phyloP scores from a whole-genome alignment of 345 rosid species.

The Salix exigua region DNA sequence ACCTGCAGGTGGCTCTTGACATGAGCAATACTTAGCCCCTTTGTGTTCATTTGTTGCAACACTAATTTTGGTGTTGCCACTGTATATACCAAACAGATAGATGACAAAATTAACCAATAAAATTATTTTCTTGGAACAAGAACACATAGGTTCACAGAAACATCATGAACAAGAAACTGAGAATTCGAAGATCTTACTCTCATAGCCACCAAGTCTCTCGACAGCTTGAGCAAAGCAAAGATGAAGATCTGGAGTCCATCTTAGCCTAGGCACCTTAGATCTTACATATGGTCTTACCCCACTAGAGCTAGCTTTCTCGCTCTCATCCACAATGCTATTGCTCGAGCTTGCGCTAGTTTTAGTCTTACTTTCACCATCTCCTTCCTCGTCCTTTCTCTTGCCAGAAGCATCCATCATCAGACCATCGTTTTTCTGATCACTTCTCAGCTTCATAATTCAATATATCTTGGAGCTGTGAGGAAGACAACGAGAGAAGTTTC shows the following conservation, averaged over 20 bases:
- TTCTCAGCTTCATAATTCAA: conserved; percentile 4
- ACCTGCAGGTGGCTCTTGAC: conserved; percentile 95
- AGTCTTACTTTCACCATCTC: conserved; percentile 28
- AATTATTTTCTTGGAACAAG: neutral
- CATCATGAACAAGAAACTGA: neutral
- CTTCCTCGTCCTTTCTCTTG: conserved; percentile 5
- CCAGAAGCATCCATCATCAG: conserved; percentile 15
- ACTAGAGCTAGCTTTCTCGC: conserved; percentile 19
- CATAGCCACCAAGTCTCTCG: conserved; percentile 81
- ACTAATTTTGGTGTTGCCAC: conserved; percentile 91
- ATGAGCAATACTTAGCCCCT: conserved; percentile 87
- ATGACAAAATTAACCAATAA: neutral
- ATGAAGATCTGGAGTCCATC: conserved; percentile 86
- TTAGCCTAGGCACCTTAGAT: conserved; percentile 71
- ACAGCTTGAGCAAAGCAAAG: conserved; percentile 65
- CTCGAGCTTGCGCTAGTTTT: conserved; percentile 36
- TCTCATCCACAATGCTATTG: conserved; percentile 35
- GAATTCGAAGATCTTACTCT: conserved; percentile 31
- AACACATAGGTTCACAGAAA: neutral
- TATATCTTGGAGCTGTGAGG: conserved; percentile 1
- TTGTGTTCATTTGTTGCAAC: conserved; percentile 72
- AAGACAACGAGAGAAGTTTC: neutral
- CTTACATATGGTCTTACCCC: conserved; percentile 67
- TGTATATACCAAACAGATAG: conserved; percentile 13
- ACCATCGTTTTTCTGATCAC: neutral